Percentiles rank a stretch among this genome's conserved stretches.
Conservation (phyloP, 2,329 filamentous ascomycete species). For the Fusarium agapanthi region DNA sequence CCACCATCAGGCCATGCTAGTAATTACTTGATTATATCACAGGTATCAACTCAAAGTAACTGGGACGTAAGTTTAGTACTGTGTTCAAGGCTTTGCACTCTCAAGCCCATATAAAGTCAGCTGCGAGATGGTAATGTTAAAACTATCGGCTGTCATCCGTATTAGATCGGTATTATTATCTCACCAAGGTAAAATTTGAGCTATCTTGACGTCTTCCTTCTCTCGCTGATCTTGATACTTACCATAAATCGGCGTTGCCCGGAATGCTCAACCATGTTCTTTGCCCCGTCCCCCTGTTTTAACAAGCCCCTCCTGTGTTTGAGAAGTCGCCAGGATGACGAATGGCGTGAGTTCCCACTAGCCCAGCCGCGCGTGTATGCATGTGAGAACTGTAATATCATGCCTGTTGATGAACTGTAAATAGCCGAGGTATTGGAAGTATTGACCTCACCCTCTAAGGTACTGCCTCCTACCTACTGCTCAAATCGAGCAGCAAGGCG, state of each 20-base stretch:
- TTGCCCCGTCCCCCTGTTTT: slow-evolving; percentile 13
- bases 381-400: slow-evolving; percentile 28
- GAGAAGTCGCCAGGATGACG: slow-evolving; percentile 15
- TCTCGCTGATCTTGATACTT: background rate
- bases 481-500: no score
- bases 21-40: background rate
- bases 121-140: background rate
- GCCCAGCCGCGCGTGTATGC: slow-evolving; percentile 35
- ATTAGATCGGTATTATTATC: background rate
- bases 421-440: slow-evolving; percentile 4
- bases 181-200: background rate
- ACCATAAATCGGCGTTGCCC: background rate
- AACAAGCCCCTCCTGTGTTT: slow-evolving; percentile 14
- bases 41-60: background rate
- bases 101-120: background rate
- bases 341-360: slow-evolving; percentile 16
- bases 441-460: background rate
- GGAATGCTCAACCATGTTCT: background rate
- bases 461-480: background rate
- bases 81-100: background rate
- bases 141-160: background rate
- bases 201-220: background rate
- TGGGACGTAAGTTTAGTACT: background rate
- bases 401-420: background rate
- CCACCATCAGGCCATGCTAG: background rate